Evolutionary conservation across 2,329 filamentous ascomycete genomes (phyloP), one percentile per base, ranked within the genome.

Genomic region (Ophiostoma ulmi): DNA sequence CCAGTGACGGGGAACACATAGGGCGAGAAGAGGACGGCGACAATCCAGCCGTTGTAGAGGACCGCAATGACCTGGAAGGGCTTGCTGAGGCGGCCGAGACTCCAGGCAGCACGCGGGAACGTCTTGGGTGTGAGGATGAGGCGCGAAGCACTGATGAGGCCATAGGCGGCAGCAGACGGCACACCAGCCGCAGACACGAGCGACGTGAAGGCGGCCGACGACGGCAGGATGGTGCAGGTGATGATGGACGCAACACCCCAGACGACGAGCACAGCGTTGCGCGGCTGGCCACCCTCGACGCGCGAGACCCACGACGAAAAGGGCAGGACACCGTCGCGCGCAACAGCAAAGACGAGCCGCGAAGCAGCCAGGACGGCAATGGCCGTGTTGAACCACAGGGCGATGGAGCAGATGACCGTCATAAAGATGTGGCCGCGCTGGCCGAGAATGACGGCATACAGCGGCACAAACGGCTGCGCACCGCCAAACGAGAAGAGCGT

Each of bases 221-320:
- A 73, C 63, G 72, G 72, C 69, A 73, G 67, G 38, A 73, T 72
- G 22, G 69, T 72, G 70, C 72, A 73, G 17, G 72, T 70, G 41
- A 73, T 58, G 3, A 73, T 31, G 11, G 72, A 17, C 5, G 70
- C 38, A 3, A 73, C 72, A n/a, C 17, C 70, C 72, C 72, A 73
- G 35, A 73, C 72, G 36, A 73, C 72, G n/a, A 72, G 26, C 3
- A 73, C 72, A 31, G 72, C 72, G n/a, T 73, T 73, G 66, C 70
- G 69, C 14, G 72, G 72, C 70, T 72, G 70, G 52, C 64, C 72
- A 41, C 67, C 65, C 36, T 38, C 72, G 64, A 73, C 69, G 31
- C 69, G 69, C 6, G 72, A 38, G 8, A 70, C 64, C 72, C 72
- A 73, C 5, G 44, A 8, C 1, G 70, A 69, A 35, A 58, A 73